Base-by-base conservation (phyloP, 2,329 filamentous ascomycete genomes). In the Mycosphaerella arachidis region DNA sequence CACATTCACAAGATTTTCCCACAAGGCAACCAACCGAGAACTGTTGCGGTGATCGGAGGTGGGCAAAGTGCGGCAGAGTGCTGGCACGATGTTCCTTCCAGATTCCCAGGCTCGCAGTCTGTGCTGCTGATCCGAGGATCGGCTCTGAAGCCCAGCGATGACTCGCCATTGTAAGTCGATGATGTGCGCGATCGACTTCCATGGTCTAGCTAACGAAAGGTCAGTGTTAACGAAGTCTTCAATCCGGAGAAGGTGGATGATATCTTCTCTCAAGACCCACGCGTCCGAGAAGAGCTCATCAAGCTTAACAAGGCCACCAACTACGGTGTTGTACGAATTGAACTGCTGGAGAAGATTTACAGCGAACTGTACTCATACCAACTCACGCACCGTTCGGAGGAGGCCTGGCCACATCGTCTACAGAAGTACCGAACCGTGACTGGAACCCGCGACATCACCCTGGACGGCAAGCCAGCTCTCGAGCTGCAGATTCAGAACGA, bases 61-160 rank as follows among this genome's bases (percentile, higher is more conserved):
- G 93, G 94, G 1, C 93, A 99, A 78, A 95, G 90, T 73, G 92
- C 92, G 2, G 93, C 93, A 9, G 93, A 99, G 79, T 96, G 97
- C 70, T 97, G 95, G 79, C 89, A 91, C 78, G 92, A 96, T 74
- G 78, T 97, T 53, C 89, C 93, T 70, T 82, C 80, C 43, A 80
- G 90, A 51, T 97, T 95, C 73, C 92, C 92, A 43, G 92, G 93
- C 72, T 86, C 89, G 30, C 82, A 84, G 68, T 92, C 92, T 0
- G 84, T 81, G 37, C 77, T 99, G 59, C 79, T 97, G 61, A 93
- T 96, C 81, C 87, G 91, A 67, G 87, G 88, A 46, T 85, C 91
- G 64, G 92, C 93, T 58, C 77, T 99, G 61, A 86, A 89, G 68
- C 93, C 93, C 1, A 96, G 91, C 71, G 93, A 99, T 72, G 94